Conservation (phyloP, 371 early-diverging fungal genomes). For the Apophysomyces elegans region DNA sequence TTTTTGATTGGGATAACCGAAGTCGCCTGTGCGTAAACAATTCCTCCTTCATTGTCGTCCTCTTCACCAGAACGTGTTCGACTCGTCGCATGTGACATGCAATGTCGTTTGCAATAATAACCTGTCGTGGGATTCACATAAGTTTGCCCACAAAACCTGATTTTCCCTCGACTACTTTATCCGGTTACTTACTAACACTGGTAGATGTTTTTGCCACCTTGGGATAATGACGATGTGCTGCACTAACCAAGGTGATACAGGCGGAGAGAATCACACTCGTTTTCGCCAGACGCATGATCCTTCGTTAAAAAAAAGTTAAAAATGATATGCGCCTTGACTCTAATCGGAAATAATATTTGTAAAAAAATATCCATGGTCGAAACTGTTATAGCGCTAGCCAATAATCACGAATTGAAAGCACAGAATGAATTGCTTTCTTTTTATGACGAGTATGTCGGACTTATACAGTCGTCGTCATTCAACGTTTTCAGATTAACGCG, state of each 20-base stretch:
- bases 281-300: neutral
- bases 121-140: neutral
- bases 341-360: slow-evolving; percentile 5
- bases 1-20: neutral
- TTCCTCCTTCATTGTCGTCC: neutral
- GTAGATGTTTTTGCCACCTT: neutral
- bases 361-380: neutral
- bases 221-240: neutral
- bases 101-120: neutral
- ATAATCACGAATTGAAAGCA: neutral
- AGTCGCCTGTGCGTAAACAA: neutral
- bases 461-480: neutral
- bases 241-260: slow-evolving; percentile 1
- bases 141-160: neutral
- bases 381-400: slow-evolving; percentile 6
- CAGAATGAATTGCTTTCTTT: neutral
- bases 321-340: neutral
- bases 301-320: neutral
- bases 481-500: neutral
- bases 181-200: neutral
- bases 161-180: neutral
- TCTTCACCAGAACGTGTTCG: no score
- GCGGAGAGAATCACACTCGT: neutral
- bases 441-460: neutral
- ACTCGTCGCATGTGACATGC: neutral